Evolutionary conservation across 2,329 filamentous ascomycete genomes (phyloP), one percentile per base, ranked within the genome.

Genomic region (Grosmannia clavigera): DNA sequence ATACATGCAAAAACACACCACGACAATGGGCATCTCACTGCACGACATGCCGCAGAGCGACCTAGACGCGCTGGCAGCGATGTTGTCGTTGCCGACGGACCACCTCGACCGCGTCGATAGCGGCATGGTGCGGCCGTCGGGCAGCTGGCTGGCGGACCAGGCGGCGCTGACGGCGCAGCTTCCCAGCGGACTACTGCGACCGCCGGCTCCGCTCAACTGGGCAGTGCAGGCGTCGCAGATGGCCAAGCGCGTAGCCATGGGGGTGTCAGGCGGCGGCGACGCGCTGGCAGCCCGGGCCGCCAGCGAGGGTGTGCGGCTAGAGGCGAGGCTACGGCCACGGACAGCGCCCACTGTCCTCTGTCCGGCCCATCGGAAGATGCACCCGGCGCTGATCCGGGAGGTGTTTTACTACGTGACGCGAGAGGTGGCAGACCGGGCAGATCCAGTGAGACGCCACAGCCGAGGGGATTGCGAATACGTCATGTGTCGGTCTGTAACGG

Each of bases 341-440:
- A 5, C 53, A 2, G 53, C 61, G 10, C 63, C 65, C 11, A 65
- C 65, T 16, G 58, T 62, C 11, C 63, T 69, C 27, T 68, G 67
- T 61, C 10, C 9, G 7, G 62, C 61, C 0, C 67, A 68, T 46
- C 52, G 52, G 19, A 57, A 56, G 22, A 60, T 69, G 19, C 64
- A 67, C 53, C 67, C 67, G 14, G 59, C 22, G 10, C 31, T 68
- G 3, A 31, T 67, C 9, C 65, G 64, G 22, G 58, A 64, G 29
- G 29, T 66, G 1, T 67, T 67, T 43, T 48, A 61, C 38, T 58
- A 59, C 31, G 46, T 67, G 4, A 46, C 92, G 6, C 60, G 55
- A 14, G 66, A 67, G 59, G 62, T 64, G 14, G 57, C 61, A 11
- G 57, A 65, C 57, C 38, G 58, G 1, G 62, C 65, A 12, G 65